Conservation (phyloP, 176 grass and related monocot genomes). For the Melocanna baccifera region DNA sequence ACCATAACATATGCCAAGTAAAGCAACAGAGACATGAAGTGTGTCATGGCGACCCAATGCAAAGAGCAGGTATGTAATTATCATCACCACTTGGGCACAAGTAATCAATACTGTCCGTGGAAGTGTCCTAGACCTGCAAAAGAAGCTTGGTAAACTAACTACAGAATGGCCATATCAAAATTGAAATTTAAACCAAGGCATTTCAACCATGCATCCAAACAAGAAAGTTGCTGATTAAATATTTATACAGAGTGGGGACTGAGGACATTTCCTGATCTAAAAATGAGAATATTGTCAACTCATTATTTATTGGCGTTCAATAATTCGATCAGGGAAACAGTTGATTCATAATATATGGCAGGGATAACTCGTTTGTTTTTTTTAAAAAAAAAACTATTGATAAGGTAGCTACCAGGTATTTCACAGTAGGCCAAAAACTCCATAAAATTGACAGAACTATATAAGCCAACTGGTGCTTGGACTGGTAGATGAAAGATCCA, state of each 20-base stretch:
- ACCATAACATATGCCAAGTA: slow-evolving; percentile 74
- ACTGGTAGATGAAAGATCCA: neutral
- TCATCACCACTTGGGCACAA: slow-evolving; percentile 77
- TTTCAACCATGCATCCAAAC: neutral
- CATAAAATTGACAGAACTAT: neutral
- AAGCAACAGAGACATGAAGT: slow-evolving; percentile 49
- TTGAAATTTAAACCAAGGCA: neutral
- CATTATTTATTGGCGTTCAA: neutral
- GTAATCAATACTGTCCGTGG: slow-evolving; percentile 62
- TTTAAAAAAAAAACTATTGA: neutral
- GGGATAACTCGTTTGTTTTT: neutral
- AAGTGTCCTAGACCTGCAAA: slow-evolving; percentile 73
- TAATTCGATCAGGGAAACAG: neutral
- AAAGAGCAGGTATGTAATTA: slow-evolving; percentile 74
- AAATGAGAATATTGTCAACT: too few species aligned
- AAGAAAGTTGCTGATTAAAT: neutral
- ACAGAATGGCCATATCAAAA: neutral
- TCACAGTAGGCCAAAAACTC: neutral
- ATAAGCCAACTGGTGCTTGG: neutral
- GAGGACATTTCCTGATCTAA: neutral
- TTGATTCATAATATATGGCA: neutral
- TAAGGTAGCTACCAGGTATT: neutral
- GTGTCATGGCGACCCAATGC: slow-evolving; percentile 43
- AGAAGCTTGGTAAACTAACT: neutral
- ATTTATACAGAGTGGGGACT: neutral